phyloP scores from a whole-genome alignment of 371 early-diverging fungal genomes.

The Umbelopsis sp. region DNA sequence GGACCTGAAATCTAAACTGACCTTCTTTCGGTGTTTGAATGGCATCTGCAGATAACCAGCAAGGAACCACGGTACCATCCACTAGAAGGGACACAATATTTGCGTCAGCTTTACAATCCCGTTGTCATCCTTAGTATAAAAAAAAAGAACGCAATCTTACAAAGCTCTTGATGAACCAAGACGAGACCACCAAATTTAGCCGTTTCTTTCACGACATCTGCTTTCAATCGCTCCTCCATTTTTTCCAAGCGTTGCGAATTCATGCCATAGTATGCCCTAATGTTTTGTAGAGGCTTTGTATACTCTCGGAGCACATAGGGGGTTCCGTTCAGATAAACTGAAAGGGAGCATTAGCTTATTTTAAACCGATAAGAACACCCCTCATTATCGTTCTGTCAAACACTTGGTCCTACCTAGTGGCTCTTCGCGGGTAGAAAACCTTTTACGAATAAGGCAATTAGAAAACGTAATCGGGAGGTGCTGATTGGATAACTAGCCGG shows the following conservation, averaged over 20 bases:
- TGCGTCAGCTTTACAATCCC: not conserved
- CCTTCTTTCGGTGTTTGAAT: slow-evolving; percentile 70
- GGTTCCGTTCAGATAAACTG: slow-evolving; percentile 60
- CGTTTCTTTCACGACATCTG: slow-evolving; percentile 68
- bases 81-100: slow-evolving; percentile 28
- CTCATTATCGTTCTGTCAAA: too few relatives aligned
- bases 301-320: slow-evolving; percentile 75
- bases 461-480: not conserved
- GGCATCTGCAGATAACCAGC: slow-evolving; percentile 65
- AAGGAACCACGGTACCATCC: slow-evolving; percentile 61
- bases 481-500: slow-evolving; percentile 17
- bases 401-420: slow-evolving; percentile 50
- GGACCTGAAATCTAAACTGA: slow-evolving; percentile 19
- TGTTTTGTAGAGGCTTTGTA: slow-evolving; percentile 65
- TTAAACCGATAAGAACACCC: not conserved
- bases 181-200: slow-evolving; percentile 53
- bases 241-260: slow-evolving; percentile 65
- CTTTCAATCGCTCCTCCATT: slow-evolving; percentile 71
- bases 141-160: slow-evolving; percentile 28
- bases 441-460: slow-evolving; percentile 26
- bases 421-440: slow-evolving; percentile 78
- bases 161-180: slow-evolving; percentile 74
- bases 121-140: not conserved
- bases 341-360: not conserved
- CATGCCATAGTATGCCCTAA: slow-evolving; percentile 71